These are phyloP conservation scores for Eugenia klotzschiana DNA, from an alignment of 441 rosid genomes.

Conservation along the genomic window DNA sequence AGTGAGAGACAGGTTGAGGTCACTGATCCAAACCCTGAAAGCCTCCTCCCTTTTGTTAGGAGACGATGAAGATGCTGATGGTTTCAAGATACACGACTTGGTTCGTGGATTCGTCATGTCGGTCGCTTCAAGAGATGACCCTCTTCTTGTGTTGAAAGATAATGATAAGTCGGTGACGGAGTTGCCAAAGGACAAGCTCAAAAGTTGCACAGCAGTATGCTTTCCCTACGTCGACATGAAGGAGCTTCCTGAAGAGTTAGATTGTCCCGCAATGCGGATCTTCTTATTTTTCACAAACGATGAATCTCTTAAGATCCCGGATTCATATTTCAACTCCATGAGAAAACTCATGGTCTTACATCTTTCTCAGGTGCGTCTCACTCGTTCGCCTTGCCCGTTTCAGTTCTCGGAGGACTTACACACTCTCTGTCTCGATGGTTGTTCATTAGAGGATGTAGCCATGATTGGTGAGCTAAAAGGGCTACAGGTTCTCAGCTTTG, in stretches of 20 bases:
- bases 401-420: accelerated
- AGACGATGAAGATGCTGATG: neutral
- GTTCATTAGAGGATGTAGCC: accelerated
- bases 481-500: neutral
- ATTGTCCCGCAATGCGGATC: neutral
- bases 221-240: neutral
- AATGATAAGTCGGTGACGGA: neutral
- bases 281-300: neutral
- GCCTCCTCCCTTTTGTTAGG: neutral
- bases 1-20: neutral
- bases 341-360: neutral
- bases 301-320: neutral
- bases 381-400: accelerated
- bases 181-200: neutral
- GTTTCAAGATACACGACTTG: neutral
- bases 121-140: neutral
- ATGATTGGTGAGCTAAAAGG: neutral
- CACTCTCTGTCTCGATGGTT: accelerated
- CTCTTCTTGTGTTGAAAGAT: neutral
- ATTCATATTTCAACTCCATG: neutral
- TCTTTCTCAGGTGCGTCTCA: neutral
- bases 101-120: neutral
- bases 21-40: neutral
- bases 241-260: neutral
- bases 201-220: neutral